Conservation (phyloP, 1,284 basidiomycete genomes). For the Tylopilus sp. region DNA sequence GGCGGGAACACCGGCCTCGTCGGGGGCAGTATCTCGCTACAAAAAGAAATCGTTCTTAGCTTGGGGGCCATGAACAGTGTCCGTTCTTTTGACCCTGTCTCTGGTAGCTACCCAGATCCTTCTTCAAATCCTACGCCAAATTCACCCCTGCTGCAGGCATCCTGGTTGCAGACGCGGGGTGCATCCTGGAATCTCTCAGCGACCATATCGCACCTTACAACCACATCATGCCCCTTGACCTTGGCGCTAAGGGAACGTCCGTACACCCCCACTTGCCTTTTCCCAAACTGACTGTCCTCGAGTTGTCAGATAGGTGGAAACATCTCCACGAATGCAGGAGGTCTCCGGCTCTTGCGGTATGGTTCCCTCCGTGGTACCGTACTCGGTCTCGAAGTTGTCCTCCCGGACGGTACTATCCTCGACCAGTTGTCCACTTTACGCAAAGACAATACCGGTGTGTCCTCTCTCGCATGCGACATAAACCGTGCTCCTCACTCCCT, state of each 20-base stretch:
- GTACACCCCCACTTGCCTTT: conserved; percentile 21
- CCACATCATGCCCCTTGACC: conserved; percentile 96
- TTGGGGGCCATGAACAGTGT: conserved; percentile 81
- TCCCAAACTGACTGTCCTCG: conserved; percentile 8
- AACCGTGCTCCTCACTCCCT: not conserved
- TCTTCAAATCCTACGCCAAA: conserved; percentile 11
- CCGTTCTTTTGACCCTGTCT: conserved; percentile 88
- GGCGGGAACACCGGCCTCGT: conserved; percentile 98
- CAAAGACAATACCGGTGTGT: conserved; percentile 94
- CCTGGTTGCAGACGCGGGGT: conserved; percentile 83
- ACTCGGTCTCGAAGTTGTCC: conserved; percentile 93
- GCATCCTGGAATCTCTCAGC: conserved; percentile 87
- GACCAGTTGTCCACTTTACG: conserved; percentile 80
- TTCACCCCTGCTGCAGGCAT: conserved; percentile 44
- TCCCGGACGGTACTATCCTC: conserved; percentile 94
- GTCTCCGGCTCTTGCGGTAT: conserved; percentile 88
- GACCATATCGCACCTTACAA: conserved; percentile 84
- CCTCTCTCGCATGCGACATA: not conserved
- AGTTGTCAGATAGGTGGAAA: conserved; percentile 99
- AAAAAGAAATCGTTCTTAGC: conserved; percentile 86
- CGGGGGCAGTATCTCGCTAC: conserved; percentile 89
- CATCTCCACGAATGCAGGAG: conserved; percentile 95
- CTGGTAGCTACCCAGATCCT: conserved; percentile 48
- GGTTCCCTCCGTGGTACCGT: conserved; percentile 95
- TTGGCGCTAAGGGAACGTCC: conserved; percentile 95